Base-by-base conservation (phyloP, 257 asterid species). In the Jasminum sambac region DNA sequence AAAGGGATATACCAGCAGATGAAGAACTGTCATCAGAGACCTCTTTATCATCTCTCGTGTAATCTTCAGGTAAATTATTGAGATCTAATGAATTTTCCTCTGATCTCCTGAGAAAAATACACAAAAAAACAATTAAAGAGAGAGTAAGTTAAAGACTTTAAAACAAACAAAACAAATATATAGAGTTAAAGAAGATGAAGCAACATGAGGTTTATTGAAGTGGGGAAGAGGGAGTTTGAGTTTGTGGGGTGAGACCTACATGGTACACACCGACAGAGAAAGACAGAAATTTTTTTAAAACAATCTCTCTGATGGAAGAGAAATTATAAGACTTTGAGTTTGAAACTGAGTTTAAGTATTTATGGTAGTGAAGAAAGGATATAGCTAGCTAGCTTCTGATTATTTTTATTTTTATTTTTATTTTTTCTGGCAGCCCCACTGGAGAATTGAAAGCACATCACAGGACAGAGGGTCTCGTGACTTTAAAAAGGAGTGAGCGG, bases 1-100 rank as follows among this genome's bases (percentile, higher is more conserved):
- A 77, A 80, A 82, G 80, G 17, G 65, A 71, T 71, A 81, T 93
- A 90, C 96, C 92, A 46, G 94, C 85, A 82, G 84, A 84, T 46
- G 96, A 91, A 80, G 96, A 89, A 78, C 73, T 86, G 88, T 87
- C 92, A n/a, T 86, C 96, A 65, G 80, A 76, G 68, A 63, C 61
- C 74, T 86, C 83, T 81, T 83, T 86, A 40, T 80, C 88, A 74
- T 85, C 95, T 82, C 84, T 84, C 23, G 75, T 71, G 80, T 82
- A 86, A 72, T 91, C 99, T 82, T 85, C 99, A 24, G 99, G 99
- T 76, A 94, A 86, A 86, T 89, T 91, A 84, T 94, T 94, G 81
- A 94, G 99, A 81, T 94, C 99, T 80, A 94, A 80, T 5, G 92
- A 92, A 50, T 84, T 91, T 73, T 77, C 89, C 75, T 86, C 89